Evolutionary conservation across 129 eudicot species (phyloP).

Genomic region (Chrysanthemum makinoi): DNA sequence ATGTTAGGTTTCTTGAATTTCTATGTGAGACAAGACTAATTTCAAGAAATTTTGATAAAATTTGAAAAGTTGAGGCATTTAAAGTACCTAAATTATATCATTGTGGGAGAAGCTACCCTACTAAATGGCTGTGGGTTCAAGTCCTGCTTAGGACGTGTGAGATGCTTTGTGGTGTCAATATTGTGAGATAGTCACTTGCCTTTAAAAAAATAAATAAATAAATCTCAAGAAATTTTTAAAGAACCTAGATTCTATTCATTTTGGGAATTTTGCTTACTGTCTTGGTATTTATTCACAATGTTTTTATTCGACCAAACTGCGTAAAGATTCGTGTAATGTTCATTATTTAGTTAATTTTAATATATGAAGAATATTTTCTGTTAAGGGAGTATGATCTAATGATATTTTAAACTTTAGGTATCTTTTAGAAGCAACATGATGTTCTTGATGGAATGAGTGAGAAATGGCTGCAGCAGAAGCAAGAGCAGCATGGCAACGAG

Average conservation of each 20-base stretch:
- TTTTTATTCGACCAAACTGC: too few relatives aligned
- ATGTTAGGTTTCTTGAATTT: conserved; percentile 13
- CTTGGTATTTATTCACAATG: not conserved
- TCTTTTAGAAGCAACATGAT: conserved; percentile 1
- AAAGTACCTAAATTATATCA: too few relatives aligned
- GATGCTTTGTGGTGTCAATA: too few relatives aligned
- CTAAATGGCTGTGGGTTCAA: too few relatives aligned
- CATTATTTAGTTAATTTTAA: not conserved
- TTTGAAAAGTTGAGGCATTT: too few relatives aligned
- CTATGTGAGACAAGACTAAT: not conserved
- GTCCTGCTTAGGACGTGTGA: too few relatives aligned
- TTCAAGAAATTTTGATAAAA: not conserved
- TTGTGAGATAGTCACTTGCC: too few relatives aligned
- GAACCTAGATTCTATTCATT: too few relatives aligned
- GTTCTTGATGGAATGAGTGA: conserved; percentile 34
- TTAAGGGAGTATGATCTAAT: conserved; percentile 9
- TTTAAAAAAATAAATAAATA: too few relatives aligned
- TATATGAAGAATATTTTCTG: not conserved
- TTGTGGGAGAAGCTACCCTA: not conserved
- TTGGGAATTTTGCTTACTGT: not conserved
- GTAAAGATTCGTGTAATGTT: not conserved
- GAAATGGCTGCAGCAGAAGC: conserved; percentile 97
- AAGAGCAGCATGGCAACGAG: conserved; percentile 95
- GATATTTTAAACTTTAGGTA: conserved; percentile 19
- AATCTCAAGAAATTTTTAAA: not conserved